Conservation (phyloP, 2,329 filamentous ascomycete genomes). For the Alternaria novae-zelandiae region DNA sequence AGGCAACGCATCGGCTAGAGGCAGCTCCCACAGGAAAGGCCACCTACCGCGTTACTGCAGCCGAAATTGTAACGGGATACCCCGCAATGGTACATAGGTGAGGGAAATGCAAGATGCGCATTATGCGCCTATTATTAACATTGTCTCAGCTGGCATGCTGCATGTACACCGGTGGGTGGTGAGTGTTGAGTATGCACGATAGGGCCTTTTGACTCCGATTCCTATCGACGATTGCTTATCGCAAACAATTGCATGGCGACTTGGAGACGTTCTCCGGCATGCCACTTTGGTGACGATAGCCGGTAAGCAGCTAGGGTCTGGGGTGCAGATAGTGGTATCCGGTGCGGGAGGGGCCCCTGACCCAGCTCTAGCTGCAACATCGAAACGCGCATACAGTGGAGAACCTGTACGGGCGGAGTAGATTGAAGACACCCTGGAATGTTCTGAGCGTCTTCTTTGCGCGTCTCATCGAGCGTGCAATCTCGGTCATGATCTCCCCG, state of each 20-base stretch:
- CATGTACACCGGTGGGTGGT: neutral
- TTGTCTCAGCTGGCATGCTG: slow-evolving; percentile 7
- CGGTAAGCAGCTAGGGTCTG: slow-evolving; percentile 1
- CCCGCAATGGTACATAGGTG: slow-evolving; percentile 2
- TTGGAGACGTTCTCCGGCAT: slow-evolving; percentile 2
- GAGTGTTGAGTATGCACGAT: neutral
- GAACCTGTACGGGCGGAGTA: neutral
- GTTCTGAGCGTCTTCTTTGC: slow-evolving; percentile 1
- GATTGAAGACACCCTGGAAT: neutral
- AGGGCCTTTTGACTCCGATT: neutral
- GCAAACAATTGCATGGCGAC: neutral
- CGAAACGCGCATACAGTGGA: slow-evolving; percentile 10
- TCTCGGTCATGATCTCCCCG: slow-evolving; percentile 2
- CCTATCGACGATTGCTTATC: slow-evolving; percentile 1
- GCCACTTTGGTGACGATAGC: neutral
- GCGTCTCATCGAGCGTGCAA: slow-evolving; percentile 4
- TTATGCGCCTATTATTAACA: slow-evolving; percentile 2
- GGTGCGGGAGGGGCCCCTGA: slow-evolving; percentile 7
- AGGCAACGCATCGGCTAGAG: slow-evolving; percentile 21
- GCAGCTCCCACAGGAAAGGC: slow-evolving; percentile 19
- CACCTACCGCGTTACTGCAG: neutral
- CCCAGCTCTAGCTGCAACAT: slow-evolving; percentile 4
- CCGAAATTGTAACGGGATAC: slow-evolving; percentile 6
- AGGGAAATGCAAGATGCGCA: neutral
- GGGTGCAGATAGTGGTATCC: neutral